phyloP scores from a whole-genome alignment of 176 grass and related monocot species.

The Oryza australiensis region DNA sequence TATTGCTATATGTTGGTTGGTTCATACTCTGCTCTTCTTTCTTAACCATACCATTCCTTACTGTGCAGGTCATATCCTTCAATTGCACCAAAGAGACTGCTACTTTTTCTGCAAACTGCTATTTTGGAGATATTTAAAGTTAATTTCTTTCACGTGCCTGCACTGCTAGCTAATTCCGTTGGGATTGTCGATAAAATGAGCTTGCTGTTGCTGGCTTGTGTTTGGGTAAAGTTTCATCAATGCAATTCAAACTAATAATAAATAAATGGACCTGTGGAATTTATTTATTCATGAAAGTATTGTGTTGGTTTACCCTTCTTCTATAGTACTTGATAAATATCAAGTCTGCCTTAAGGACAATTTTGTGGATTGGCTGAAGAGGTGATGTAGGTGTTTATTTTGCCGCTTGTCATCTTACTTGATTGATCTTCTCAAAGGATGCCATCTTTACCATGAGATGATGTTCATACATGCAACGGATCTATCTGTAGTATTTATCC shows the following conservation, averaged over 20 bases:
- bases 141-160: background rate
- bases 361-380: background rate
- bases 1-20: background rate
- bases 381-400: background rate
- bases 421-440: background rate
- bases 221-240: background rate
- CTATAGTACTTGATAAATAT: background rate
- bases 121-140: background rate
- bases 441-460: background rate
- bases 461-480: background rate
- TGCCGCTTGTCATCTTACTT: background rate
- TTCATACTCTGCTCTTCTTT: background rate
- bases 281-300: background rate
- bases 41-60: background rate
- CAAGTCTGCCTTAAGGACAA: background rate
- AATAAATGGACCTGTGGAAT: background rate
- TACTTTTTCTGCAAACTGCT: background rate
- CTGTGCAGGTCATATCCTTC: constrained; percentile 93
- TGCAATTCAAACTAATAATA: background rate
- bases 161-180: background rate
- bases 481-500: background rate
- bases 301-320: background rate
- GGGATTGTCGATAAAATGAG: background rate
- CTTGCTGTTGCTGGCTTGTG: background rate
- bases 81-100: background rate